Evolutionary conservation across 768 basidiomycete genomes (phyloP).

Genomic region (Calocybe indica): DNA sequence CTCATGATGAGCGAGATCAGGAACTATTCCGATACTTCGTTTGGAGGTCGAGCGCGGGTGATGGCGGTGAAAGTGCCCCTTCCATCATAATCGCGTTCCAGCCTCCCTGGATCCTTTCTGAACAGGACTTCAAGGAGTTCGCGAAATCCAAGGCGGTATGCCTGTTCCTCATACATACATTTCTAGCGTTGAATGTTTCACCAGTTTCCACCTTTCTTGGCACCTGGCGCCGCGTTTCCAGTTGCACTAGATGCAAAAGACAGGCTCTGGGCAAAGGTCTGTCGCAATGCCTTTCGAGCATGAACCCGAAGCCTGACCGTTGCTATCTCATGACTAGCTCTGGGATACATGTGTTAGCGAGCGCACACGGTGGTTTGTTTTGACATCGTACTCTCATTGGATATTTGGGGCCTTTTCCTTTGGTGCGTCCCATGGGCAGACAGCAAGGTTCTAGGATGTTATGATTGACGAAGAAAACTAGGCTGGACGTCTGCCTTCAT

Average conservation of each 20-base stretch:
- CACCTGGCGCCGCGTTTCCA: constrained; percentile 27
- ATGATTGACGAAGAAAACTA: constrained; percentile 11
- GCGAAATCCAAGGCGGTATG: constrained; percentile 36
- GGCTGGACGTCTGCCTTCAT: constrained; percentile 52
- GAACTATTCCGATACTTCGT: constrained; percentile 39
- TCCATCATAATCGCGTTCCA: constrained; percentile 52
- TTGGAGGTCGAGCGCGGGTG: constrained; percentile 20
- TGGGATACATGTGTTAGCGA: constrained; percentile 51
- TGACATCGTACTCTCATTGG: constrained; percentile 59
- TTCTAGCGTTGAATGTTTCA: constrained; percentile 2
- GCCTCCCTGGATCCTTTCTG: constrained; percentile 53
- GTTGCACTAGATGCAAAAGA: constrained; percentile 34
- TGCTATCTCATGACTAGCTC: constrained; percentile 25
- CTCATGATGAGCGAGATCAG: constrained; percentile 24
- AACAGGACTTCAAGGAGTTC: constrained; percentile 50
- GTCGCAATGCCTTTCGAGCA: not conserved
- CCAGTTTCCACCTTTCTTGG: constrained; percentile 34
- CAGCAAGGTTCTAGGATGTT: no score
- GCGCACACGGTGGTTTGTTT: constrained; percentile 47
- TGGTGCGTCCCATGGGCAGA: constrained; percentile 24
- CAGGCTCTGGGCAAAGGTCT: constrained; percentile 57
- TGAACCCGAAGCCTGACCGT: not conserved
- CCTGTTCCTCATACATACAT: not conserved
- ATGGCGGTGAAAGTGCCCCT: not conserved
- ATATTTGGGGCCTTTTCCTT: constrained; percentile 55